Conservation (phyloP, 148 eudicot genomes). For the Chenopodium quinoa region DNA sequence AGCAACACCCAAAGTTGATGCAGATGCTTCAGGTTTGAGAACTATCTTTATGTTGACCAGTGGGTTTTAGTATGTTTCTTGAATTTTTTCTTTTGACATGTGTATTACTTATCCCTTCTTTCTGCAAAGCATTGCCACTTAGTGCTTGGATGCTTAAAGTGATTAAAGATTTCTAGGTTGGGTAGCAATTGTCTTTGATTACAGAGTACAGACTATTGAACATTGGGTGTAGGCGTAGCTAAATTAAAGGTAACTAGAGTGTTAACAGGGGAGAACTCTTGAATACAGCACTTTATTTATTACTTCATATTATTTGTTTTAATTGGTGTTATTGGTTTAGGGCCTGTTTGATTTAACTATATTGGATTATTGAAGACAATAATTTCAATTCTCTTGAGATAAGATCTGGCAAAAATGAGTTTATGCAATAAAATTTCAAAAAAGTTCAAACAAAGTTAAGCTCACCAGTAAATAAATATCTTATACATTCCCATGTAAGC, state of each 20-base stretch:
- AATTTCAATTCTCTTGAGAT: too few relatives aligned
- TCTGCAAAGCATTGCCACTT: background rate
- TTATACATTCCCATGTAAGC: too few relatives aligned
- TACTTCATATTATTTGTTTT: too few relatives aligned
- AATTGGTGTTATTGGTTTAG: background rate
- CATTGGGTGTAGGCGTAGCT: background rate
- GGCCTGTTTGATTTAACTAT: too few relatives aligned
- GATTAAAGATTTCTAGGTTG: background rate
- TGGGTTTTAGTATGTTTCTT: background rate
- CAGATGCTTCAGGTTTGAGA: slow-evolving; percentile 89
- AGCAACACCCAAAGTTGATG: slow-evolving; percentile 97
- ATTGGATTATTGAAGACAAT: too few relatives aligned
- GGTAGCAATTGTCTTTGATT: background rate
- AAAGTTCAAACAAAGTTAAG: too few relatives aligned
- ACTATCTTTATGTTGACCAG: background rate
- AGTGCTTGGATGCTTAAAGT: background rate
- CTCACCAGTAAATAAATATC: too few relatives aligned
- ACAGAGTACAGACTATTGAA: background rate
- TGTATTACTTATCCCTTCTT: background rate
- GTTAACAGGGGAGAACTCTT: background rate
- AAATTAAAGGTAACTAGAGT: background rate
- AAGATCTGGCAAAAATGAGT: too few relatives aligned
- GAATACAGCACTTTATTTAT: background rate
- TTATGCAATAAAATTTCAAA: too few relatives aligned
- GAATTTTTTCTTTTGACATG: background rate